Conservation (phyloP, 208 protist genomes). For the Leishmania lainsoni region DNA sequence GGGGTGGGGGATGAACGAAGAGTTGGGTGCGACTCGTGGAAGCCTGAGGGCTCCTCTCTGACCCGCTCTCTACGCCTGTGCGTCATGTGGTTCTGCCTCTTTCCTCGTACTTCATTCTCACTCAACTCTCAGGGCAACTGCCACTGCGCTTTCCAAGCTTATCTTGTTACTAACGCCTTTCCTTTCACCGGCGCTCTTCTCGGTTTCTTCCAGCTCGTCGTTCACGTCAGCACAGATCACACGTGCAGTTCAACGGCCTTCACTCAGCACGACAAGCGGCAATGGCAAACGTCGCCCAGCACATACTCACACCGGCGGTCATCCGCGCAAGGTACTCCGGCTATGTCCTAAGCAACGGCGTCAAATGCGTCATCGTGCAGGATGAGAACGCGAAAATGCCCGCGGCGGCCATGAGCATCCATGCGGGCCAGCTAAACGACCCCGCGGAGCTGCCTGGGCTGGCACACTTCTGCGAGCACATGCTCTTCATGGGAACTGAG, state of each 20-base stretch:
- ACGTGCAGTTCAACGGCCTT: neutral
- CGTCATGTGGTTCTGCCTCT: neutral
- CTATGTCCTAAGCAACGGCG: conserved; percentile 70
- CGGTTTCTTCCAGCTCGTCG: neutral
- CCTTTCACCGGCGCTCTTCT: neutral
- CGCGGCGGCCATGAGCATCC: conserved; percentile 79
- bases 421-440: conserved; percentile 72
- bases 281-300: conserved; percentile 24
- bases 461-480: conserved; percentile 94
- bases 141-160: neutral
- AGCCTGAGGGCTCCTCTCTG: neutral
- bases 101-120: neutral
- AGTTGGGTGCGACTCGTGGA: too few species aligned
- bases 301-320: conserved; percentile 56
- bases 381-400: conserved; percentile 61
- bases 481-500: conserved; percentile 94
- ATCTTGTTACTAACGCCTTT: neutral
- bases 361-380: conserved; percentile 77
- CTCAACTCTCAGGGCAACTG: neutral
- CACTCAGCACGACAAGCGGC: neutral
- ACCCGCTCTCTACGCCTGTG: neutral
- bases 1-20: neutral
- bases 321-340: conserved; percentile 46
- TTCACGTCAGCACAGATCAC: neutral
- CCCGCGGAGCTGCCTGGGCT: conserved; percentile 70